These are phyloP conservation scores for Nicotiana tabacum DNA, from an alignment of 257 asterid species.

Conservation along the genomic window DNA sequence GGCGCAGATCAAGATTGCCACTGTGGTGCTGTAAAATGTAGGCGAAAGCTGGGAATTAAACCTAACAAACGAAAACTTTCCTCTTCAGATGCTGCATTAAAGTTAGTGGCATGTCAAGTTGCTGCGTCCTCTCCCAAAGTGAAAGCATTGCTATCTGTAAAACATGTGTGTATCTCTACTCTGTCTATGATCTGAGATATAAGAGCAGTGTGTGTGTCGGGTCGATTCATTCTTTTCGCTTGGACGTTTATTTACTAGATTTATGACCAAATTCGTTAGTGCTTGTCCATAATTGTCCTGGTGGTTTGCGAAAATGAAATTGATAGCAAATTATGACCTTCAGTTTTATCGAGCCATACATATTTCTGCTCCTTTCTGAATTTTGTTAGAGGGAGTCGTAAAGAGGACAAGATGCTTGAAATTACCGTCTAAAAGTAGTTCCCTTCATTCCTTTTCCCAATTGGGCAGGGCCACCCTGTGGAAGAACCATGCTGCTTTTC, in stretches of 20 bases:
- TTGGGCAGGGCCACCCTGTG: not conserved
- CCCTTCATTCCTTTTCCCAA: not conserved
- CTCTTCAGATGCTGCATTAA: constrained; percentile 71
- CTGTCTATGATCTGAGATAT: not conserved
- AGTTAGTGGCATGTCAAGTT: constrained; percentile 59
- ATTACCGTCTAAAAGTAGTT: not conserved
- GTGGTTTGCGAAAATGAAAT: not conserved
- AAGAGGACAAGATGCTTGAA: not conserved
- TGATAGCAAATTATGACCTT: not conserved
- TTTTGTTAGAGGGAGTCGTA: not conserved
- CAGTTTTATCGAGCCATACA: constrained; percentile 4
- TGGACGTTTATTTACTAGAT: not conserved
- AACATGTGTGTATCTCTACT: constrained; percentile 28
- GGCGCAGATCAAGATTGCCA: constrained; percentile 98
- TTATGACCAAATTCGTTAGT: constrained; percentile 2
- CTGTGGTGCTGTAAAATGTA: constrained; percentile 84
- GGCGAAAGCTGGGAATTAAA: constrained; percentile 82
- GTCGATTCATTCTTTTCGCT: not conserved
- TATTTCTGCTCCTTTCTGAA: constrained; percentile 3
- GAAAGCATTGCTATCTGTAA: constrained; percentile 38
- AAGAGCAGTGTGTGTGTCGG: not conserved
- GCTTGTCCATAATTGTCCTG: constrained; percentile 5
- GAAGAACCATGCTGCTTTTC: not conserved
- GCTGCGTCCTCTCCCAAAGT: constrained; percentile 48
- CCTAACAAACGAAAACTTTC: constrained; percentile 54